Base-by-base conservation (phyloP, 2,329 filamentous ascomycete species). In the Bipolaris cookei region DNA sequence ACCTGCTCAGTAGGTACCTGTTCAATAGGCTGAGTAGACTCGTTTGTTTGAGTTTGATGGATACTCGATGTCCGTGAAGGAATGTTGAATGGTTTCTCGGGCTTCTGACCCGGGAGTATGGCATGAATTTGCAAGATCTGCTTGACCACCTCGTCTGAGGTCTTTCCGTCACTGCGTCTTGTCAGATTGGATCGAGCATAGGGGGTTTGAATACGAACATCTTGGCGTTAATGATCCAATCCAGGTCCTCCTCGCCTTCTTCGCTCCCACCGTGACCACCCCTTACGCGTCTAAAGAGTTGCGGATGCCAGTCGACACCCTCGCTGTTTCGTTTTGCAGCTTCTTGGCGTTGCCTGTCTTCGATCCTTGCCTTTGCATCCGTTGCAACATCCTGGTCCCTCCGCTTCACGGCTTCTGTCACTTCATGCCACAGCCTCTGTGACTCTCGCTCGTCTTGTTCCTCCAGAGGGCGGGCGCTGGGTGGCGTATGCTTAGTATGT, bases 291-390 rank as follows among this genome's bases (percentile, higher is more conserved):
- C 92, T 86, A 82, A 99, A 99, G 11, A 98, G 83, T 62, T 88
- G 87, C 0, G 95, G 94, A 32, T 88, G 86, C 95, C 95, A 99
- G 62, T 96, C 91, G 6, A 92, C 81, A 11, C 89, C 89, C 10
- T 93, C 88, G 45, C 92, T 89, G 30, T 85, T 85, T 68, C 95
- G 85, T 70, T 86, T 86, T 16, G 92, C 89, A 1, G 95, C 92
- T 72, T 97, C 94, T 62, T 93, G 89, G 70, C 95, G 86, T 77
- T 99, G 95, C 71, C 86, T 88, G 69, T 98, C 94, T 75, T 99
- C 95, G 57, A 99, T 91, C 74, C 90, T 90, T n/a, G 91, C 93
- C 81, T 99, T 99, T 72, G 97, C 94, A 62, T 95, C 90, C 0
- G 95, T 99, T 3, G 95, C 95, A 7, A 89, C 78, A 65, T 91